Percentiles rank a stretch among this genome's conserved stretches.
Conservation (phyloP, 306 rosid genomes). For the Cajanus cajan region DNA sequence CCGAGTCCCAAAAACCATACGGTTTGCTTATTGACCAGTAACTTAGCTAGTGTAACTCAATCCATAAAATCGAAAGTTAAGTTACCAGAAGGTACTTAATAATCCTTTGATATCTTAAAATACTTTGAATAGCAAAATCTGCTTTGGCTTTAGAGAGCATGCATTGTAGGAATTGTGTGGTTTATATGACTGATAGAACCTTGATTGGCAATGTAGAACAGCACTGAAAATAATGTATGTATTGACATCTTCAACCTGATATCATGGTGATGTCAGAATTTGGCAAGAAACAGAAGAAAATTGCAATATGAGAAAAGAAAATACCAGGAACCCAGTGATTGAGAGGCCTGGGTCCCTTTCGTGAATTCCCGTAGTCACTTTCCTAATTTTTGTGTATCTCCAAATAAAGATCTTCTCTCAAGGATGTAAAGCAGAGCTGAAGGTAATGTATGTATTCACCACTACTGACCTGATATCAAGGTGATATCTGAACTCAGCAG, state of each 20-base stretch:
- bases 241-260: neutral
- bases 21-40: neutral
- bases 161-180: neutral
- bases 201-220: neutral
- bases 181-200: neutral
- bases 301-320: neutral
- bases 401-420: neutral
- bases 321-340: neutral
- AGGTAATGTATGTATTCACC: neutral
- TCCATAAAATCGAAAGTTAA: neutral
- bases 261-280: neutral
- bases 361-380: neutral
- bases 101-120: neutral
- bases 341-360: neutral
- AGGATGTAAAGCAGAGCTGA: neutral
- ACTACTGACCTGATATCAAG: neutral
- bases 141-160: neutral
- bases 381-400: neutral
- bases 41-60: neutral
- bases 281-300: neutral
- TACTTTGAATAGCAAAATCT: neutral
- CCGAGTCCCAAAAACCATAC: neutral
- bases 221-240: neutral
- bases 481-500: neutral
- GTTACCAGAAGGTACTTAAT: neutral